Evolutionary conservation across 805 yeast genomes (phyloP).

Genomic region (Saccharomycopsis selenospora): DNA sequence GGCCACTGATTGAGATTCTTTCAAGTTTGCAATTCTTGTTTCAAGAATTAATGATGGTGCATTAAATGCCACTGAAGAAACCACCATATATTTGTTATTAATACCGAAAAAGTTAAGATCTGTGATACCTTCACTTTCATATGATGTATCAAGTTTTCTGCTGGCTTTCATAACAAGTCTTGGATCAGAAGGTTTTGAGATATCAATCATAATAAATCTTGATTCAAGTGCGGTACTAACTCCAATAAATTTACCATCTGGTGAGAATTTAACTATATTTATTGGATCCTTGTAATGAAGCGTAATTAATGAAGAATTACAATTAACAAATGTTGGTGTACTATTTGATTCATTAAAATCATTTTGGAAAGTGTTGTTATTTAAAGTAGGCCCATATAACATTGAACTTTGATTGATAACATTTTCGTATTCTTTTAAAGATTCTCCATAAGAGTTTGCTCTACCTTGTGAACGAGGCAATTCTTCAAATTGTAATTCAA

Average conservation of each 20-base stretch:
- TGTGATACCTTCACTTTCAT: conserved; percentile 88
- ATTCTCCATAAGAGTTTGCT: no score
- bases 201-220: conserved; percentile 66
- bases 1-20: conserved; percentile 33
- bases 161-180: conserved; percentile 62
- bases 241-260: conserved; percentile 42
- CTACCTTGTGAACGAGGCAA: no score
- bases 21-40: conserved; percentile 44
- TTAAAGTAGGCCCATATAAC: neutral
- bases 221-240: conserved; percentile 58
- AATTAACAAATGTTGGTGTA: conserved; percentile 1
- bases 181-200: conserved; percentile 57
- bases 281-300: conserved; percentile 85
- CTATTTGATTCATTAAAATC: neutral
- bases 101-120: conserved; percentile 68
- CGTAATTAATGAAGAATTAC: conserved; percentile 47
- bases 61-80: conserved; percentile 54
- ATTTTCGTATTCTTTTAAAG: neutral
- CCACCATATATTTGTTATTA: conserved; percentile 45
- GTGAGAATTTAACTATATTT: conserved; percentile 63
- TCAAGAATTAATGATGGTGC: conserved; percentile 64
- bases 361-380: neutral
- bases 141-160: conserved; percentile 51
- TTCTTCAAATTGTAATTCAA: conserved; percentile 4
- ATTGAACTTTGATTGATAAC: neutral